phyloP scores from a whole-genome alignment of 2,329 filamentous ascomycete species.

The Huntiella savannae region DNA sequence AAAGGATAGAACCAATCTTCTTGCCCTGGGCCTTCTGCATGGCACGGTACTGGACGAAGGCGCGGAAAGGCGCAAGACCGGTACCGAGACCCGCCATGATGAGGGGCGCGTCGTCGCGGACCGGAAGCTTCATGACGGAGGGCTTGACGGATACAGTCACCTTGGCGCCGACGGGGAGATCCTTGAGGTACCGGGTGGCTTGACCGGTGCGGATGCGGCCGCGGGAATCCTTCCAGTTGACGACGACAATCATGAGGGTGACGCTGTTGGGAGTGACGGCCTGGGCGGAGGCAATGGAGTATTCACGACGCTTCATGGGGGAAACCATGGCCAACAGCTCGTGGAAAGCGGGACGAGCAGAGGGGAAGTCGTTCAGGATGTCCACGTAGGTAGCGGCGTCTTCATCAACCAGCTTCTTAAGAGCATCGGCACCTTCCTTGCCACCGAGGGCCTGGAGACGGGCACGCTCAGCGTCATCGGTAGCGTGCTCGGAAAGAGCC shows the following conservation, averaged over 20 bases:
- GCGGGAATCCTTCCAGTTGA: slow-evolving; percentile 78
- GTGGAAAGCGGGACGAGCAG: slow-evolving; percentile 72
- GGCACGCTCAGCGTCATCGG: slow-evolving; percentile 64
- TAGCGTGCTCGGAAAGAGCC: slow-evolving; percentile 66
- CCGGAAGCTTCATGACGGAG: slow-evolving; percentile 96
- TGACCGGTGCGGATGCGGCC: slow-evolving; percentile 84
- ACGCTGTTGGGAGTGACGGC: slow-evolving; percentile 82
- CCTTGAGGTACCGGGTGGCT: slow-evolving; percentile 74
- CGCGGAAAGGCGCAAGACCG: slow-evolving; percentile 94
- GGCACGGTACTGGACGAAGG: slow-evolving; percentile 93
- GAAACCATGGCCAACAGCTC: slow-evolving; percentile 74
- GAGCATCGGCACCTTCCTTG: slow-evolving; percentile 65
- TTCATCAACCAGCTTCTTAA: slow-evolving; percentile 79
- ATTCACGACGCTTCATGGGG: slow-evolving; percentile 90
- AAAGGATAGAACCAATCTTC: slow-evolving; percentile 75
- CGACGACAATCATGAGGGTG: slow-evolving; percentile 88
- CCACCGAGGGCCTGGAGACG: slow-evolving; percentile 59
- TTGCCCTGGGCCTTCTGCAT: slow-evolving; percentile 97
- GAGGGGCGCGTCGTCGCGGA: slow-evolving; percentile 69
- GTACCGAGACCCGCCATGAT: slow-evolving; percentile 99
- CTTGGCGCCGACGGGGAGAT: slow-evolving; percentile 52
- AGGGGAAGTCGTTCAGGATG: slow-evolving; percentile 72
- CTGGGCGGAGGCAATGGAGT: slow-evolving; percentile 96
- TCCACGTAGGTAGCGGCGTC: slow-evolving; percentile 87
- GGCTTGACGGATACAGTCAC: slow-evolving; percentile 93